phyloP scores from a whole-genome alignment of 116 monocot species.

The Cymodocea nodosa region DNA sequence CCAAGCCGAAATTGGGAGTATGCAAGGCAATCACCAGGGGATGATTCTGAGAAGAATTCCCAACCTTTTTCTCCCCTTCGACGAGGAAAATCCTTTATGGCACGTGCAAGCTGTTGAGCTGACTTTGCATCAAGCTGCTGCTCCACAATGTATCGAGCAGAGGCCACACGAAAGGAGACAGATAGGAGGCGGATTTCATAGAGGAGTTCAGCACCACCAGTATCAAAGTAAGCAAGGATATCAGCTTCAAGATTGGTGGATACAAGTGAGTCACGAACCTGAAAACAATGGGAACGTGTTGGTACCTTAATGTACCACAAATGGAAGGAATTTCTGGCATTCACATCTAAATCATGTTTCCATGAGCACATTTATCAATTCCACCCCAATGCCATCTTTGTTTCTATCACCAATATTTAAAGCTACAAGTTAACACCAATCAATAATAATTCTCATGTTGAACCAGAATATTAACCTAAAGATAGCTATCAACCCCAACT shows the following conservation, averaged over 20 bases:
- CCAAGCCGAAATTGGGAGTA: slow-evolving; percentile 49
- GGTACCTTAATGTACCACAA: background rate
- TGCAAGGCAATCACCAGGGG: slow-evolving; percentile 76
- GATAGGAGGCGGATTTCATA: slow-evolving; percentile 66
- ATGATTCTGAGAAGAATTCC: slow-evolving; percentile 35
- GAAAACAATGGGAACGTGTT: background rate
- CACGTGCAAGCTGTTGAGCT: slow-evolving; percentile 49
- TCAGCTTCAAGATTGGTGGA: slow-evolving; percentile 21
- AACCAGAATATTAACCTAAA: too few relatives aligned
- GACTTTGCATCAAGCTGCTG: slow-evolving; percentile 28
- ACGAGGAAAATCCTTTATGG: slow-evolving; percentile 61
- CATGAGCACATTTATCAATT: too few relatives aligned
- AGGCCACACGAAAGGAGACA: slow-evolving; percentile 29
- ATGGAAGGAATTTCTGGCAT: background rate
- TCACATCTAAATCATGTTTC: background rate
- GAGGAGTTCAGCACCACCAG: slow-evolving; percentile 44
- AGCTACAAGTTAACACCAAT: too few relatives aligned
- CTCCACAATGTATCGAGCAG: slow-evolving; percentile 26
- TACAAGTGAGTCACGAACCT: slow-evolving; percentile 74
- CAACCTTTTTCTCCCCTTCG: slow-evolving; percentile 42
- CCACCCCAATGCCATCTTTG: too few relatives aligned
- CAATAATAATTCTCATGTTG: too few relatives aligned
- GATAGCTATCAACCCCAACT: too few relatives aligned
- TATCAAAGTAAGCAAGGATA: slow-evolving; percentile 45
- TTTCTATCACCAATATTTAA: too few relatives aligned